phyloP scores from a whole-genome alignment of 2,329 filamentous ascomycete species.

The Trichoderma sp. region DNA sequence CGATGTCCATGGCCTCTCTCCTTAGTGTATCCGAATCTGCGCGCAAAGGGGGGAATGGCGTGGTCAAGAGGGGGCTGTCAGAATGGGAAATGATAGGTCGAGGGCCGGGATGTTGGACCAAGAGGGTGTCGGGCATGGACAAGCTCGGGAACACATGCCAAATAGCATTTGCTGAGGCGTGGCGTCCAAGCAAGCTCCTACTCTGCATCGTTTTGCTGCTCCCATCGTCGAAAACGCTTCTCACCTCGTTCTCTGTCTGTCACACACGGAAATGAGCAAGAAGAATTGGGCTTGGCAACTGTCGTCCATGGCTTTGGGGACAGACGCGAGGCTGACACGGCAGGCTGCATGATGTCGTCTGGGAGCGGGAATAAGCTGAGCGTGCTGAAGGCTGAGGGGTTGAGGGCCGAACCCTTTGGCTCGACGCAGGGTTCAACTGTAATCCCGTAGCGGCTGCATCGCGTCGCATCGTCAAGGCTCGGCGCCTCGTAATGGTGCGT shows the following conservation, averaged over 20 bases:
- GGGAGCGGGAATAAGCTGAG: background rate
- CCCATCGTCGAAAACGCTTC: background rate
- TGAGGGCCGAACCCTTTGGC: background rate
- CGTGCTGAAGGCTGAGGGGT: background rate
- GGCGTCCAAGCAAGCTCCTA: background rate
- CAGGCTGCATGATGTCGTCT: slow-evolving; percentile 19
- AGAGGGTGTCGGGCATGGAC: background rate
- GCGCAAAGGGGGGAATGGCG: background rate
- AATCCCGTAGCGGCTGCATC: slow-evolving; percentile 5
- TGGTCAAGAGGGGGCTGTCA: slow-evolving; percentile 3
- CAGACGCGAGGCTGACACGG: background rate
- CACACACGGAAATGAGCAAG: background rate
- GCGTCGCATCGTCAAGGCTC: slow-evolving; percentile 5
- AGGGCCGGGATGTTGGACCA: background rate
- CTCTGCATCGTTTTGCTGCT: background rate
- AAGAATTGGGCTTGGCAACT: background rate
- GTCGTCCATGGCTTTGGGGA: no score
- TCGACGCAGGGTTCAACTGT: slow-evolving; percentile 15
- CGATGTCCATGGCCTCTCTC: background rate
- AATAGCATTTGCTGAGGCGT: background rate
- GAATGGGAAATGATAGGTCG: slow-evolving; percentile 1
- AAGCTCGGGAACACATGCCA: background rate
- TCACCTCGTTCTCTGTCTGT: background rate
- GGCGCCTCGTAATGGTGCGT: background rate
- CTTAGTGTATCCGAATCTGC: slow-evolving; percentile 2